Base-by-base conservation (phyloP, 306 rosid genomes). In the Geum urbanum region DNA sequence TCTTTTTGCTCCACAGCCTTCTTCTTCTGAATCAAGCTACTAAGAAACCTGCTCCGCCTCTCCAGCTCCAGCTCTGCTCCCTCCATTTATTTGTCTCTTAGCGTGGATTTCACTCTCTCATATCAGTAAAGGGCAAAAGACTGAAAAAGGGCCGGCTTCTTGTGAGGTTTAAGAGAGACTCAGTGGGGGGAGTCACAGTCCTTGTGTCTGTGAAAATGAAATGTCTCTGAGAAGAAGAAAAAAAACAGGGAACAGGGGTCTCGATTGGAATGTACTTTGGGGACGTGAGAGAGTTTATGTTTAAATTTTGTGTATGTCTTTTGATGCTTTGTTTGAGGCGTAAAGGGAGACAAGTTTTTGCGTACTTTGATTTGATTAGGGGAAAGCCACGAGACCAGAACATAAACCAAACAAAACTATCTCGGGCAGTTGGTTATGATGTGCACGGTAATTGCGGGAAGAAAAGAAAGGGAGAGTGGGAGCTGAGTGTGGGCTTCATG, bases 61-160 rank as follows among this genome's bases (percentile, higher is more conserved):
- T 92, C 98, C 69, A 92, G 79, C 87, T 92, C 98, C 83, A 72
- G 70, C 76, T 86, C 97, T 44, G 92, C 97, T 69, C 83, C 90
- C 41, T 86, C 91, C 92, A 89, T 32, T 1, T 32, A 2, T 89
- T 62, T 58, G 40, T 32, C 41, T 35, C 37, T 37, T 16, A n/a
- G 24, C 27, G 0, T 39, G 27, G 10, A 2, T 49, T 32, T 81
- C 52, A 69, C 71, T 53, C 79, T 75, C 77, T 66, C 90, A 50
- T 5, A 18, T 58, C 78, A 66, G 57, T 58, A 49, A 58, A 59
- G n/a, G 16, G 51, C 4, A 9, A 9, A n/a, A n/a, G n/a, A n/a
- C n/a, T n/a, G n/a, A n/a, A n/a, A 4, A 47, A 4, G 22, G 40
- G 19, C 50, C 58, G 37, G 37, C 3, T 3, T 32, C 3, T 32